These are phyloP conservation scores for Eutrema japonicum DNA, from an alignment of 345 rosid species.

Conservation along the genomic window DNA sequence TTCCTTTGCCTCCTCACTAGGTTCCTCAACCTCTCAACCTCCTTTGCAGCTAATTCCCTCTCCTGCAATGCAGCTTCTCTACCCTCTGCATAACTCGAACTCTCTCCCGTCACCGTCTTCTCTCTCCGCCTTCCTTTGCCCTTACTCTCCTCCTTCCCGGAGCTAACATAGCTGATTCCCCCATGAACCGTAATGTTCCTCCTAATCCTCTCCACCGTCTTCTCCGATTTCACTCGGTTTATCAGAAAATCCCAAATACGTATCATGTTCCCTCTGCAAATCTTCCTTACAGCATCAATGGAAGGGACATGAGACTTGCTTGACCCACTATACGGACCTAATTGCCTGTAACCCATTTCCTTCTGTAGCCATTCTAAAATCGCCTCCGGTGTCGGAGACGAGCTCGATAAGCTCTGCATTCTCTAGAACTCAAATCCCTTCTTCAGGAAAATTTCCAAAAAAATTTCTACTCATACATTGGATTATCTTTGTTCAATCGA, in stretches of 20 bases:
- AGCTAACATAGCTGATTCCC: constrained; percentile 38
- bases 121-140: constrained; percentile 65
- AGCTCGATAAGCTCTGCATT: constrained; percentile 55
- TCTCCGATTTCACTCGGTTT: constrained; percentile 84
- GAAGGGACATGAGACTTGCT: constrained; percentile 69
- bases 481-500: background rate
- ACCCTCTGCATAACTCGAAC: constrained; percentile 51
- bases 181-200: constrained; percentile 83
- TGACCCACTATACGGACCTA: constrained; percentile 65
- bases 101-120: constrained; percentile 46
- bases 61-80: constrained; percentile 74
- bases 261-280: constrained; percentile 88
- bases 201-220: constrained; percentile 74
- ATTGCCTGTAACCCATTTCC: constrained; percentile 86
- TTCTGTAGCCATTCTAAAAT: constrained; percentile 83
- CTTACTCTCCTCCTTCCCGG: constrained; percentile 59
- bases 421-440: constrained; percentile 29
- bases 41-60: constrained; percentile 72
- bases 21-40: constrained; percentile 81
- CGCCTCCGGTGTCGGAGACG: constrained; percentile 67
- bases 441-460: background rate
- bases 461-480: background rate
- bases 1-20: constrained; percentile 78
- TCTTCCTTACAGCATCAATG: constrained; percentile 64
- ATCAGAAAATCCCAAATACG: constrained; percentile 72